phyloP scores from a whole-genome alignment of 192 early-diverging fungal species.

The Rhizophagus clarus region DNA sequence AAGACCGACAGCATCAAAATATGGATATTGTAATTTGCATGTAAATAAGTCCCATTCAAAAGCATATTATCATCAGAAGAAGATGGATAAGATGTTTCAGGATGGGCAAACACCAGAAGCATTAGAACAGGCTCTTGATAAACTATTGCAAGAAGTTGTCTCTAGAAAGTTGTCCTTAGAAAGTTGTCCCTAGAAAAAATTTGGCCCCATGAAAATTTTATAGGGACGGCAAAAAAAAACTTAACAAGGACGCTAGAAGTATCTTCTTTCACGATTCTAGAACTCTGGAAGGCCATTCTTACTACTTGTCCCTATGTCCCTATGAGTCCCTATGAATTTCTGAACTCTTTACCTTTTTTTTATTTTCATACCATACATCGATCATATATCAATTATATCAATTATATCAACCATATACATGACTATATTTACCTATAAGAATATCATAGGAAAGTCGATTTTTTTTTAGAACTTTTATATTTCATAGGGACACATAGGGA shows the following conservation, averaged over 20 bases:
- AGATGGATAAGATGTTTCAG: background rate
- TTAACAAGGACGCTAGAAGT: background rate
- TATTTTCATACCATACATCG: background rate
- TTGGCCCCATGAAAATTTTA: background rate
- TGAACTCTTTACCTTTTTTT: background rate
- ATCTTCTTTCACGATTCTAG: background rate
- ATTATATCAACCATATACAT: background rate
- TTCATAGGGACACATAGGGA: background rate
- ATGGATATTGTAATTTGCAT: background rate
- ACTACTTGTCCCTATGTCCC: background rate
- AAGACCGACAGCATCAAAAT: too few species aligned
- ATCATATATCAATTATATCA: background rate
- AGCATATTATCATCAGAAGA: background rate
- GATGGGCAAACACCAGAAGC: background rate
- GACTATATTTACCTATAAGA: too few species aligned
- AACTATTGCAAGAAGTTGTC: background rate
- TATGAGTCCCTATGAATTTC: background rate
- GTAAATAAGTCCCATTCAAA: background rate
- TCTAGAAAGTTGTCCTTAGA: background rate
- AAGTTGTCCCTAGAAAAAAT: too few species aligned
- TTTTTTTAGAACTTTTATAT: conserved; percentile 3
- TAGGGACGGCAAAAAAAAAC: background rate
- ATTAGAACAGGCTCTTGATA: background rate
- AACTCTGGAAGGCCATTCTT: background rate
- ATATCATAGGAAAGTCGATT: background rate